A percentile compares a stretch with the other conserved stretches of the same genome.
phyloP scores from a whole-genome alignment of 345 rosid species.

The Linum trigynum region DNA sequence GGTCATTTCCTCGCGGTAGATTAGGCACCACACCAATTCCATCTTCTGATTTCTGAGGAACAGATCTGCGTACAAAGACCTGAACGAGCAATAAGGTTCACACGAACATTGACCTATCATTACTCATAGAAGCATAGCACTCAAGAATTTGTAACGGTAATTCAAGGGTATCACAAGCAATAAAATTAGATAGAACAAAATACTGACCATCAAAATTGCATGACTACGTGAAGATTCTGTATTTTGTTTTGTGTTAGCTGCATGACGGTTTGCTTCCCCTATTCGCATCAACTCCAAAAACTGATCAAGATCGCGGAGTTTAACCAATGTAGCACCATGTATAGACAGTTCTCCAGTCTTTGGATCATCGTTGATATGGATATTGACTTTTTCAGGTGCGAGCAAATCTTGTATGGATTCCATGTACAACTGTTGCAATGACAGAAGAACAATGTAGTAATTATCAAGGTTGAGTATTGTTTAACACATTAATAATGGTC shows the following conservation, averaged over 20 bases:
- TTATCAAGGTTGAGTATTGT: constrained; percentile 1
- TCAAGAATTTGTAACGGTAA: background rate
- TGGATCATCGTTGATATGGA: constrained; percentile 68
- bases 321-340: constrained; percentile 57
- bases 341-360: constrained; percentile 77
- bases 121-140: background rate
- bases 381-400: constrained; percentile 64
- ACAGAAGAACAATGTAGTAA: constrained; percentile 1
- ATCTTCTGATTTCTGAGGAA: constrained; percentile 34
- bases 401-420: constrained; percentile 91
- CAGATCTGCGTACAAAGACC: constrained; percentile 60
- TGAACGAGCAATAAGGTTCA: constrained; percentile 20
- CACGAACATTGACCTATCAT: background rate
- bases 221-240: constrained; percentile 98
- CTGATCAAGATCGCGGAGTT: constrained; percentile 54
- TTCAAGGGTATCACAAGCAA: background rate
- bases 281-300: constrained; percentile 66
- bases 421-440: constrained; percentile 63
- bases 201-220: constrained; percentile 74
- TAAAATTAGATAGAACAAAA: constrained; percentile 2
- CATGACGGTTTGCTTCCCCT: constrained; percentile 80
- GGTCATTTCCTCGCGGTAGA: constrained; percentile 30
- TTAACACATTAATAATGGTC: background rate
- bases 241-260: constrained; percentile 82
- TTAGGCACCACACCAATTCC: constrained; percentile 25